Percentiles rank a stretch among this genome's conserved stretches.
These are phyloP conservation scores for Stephanodiscus minutulus DNA, from an alignment of 108 stramenopile genomes.

Conservation along the genomic window DNA sequence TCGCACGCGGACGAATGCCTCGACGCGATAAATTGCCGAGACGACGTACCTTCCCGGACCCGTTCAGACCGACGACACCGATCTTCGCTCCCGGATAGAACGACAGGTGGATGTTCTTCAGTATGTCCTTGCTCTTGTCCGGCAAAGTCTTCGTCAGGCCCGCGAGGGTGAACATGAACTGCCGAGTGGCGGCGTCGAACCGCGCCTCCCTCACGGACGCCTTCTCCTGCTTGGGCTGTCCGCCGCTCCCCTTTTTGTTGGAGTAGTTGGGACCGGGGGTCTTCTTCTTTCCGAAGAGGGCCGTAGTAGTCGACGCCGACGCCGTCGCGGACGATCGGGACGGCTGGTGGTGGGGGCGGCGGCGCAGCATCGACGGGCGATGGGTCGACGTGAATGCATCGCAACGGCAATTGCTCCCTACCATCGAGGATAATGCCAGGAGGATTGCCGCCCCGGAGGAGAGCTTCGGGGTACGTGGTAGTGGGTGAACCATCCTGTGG, in stretches of 20 bases:
- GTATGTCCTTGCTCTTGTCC: constrained; percentile 85
- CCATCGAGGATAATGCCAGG: not conserved
- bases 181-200: constrained; percentile 89
- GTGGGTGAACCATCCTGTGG: not conserved
- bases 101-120: constrained; percentile 83
- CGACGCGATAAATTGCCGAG: not conserved
- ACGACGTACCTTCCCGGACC: constrained; percentile 65
- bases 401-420: not conserved
- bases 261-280: constrained; percentile 39
- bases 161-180: constrained; percentile 88
- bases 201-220: constrained; percentile 77
- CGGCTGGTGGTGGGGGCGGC: not conserved
- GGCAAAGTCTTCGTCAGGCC: constrained; percentile 82
- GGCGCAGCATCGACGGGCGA: not conserved
- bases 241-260: constrained; percentile 16
- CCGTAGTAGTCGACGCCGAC: constrained; percentile 6
- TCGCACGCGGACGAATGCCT: not conserved
- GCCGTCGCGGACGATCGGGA: not conserved
- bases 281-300: constrained; percentile 34
- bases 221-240: constrained; percentile 73
- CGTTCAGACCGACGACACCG: constrained; percentile 91
- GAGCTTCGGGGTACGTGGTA: not conserved
- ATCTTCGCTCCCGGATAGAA: constrained; percentile 95
- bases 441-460: not conserved
- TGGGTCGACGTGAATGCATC: not conserved